phyloP scores from a whole-genome alignment of 2,329 filamentous ascomycete genomes.

The Albifimbria verrucaria region DNA sequence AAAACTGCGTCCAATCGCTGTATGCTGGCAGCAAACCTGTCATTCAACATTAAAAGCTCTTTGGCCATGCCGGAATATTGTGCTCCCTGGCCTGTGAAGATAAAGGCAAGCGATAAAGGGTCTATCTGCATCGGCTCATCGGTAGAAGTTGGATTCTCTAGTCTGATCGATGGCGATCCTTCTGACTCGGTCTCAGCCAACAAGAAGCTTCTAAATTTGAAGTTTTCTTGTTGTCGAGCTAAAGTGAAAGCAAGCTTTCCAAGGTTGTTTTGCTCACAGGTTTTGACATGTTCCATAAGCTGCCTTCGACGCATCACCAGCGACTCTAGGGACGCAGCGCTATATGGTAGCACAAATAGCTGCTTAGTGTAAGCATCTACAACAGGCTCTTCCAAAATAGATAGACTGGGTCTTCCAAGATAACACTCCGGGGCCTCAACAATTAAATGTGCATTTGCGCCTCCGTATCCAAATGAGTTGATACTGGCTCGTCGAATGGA shows the following conservation, averaged over 20 bases:
- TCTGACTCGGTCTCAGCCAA: neutral
- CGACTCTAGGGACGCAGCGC: neutral
- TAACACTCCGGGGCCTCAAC: neutral
- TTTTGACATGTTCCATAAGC: too few relatives aligned
- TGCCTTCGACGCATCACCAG: neutral
- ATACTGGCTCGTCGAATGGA: neutral
- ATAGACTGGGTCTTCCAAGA: neutral
- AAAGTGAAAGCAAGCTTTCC: too few relatives aligned
- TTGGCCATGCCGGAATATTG: conserved; percentile 17
- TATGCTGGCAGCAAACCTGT: conserved; percentile 10
- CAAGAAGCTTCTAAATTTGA: too few relatives aligned
- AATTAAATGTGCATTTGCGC: neutral
- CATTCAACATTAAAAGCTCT: conserved; percentile 7
- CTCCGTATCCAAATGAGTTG: conserved; percentile 1
- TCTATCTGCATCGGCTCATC: neutral
- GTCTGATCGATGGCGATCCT: neutral
- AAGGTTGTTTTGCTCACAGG: too few relatives aligned
- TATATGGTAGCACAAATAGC: neutral
- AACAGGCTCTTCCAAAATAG: neutral
- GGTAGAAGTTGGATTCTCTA: too few relatives aligned
- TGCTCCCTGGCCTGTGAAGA: conserved; percentile 22
- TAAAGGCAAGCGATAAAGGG: conserved; percentile 6
- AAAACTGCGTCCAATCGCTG: conserved; percentile 4
- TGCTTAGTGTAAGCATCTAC: neutral
- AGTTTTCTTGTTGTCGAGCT: too few relatives aligned